Evolutionary conservation across 495 filamentous ascomycete genomes (phyloP), one percentile per base, ranked within the genome.

Genomic region (Neurospora pannonica): DNA sequence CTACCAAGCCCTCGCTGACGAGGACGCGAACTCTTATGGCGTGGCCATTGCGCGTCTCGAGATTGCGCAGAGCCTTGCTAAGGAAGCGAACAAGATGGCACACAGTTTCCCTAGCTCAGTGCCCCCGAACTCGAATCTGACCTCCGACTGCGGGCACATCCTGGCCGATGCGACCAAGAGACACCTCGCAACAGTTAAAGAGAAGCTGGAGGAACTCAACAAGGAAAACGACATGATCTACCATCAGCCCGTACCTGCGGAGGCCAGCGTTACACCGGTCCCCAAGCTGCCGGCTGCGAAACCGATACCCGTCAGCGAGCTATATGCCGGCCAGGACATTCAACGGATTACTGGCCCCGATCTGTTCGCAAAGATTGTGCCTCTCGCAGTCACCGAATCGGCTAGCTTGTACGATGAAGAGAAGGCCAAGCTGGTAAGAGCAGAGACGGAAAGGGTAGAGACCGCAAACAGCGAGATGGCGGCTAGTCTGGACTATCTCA

Each of bases 171-270:
- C 97, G 38, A 92, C 92, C 48, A 97, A 92, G 81, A 88, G 93
- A 73, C 95, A 98, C 76, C 85, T 93, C 13, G 85, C 90, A 0
- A 92, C 90, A 43, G 90, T 97, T 21, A 92, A 97, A 81, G 91
- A 96, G 71, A 92, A 90, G 78, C 85, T 97, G 34, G 83, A 84
- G 13, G 90, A 92, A 72, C 87, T 93, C 75, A 86, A 88, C 73
- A 97, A 98, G 76, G 96, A 99, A 81, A 99, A 99, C 79, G 96
- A 99, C 79, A 97, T 95, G 80, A 98, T 99, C 78, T 99, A 98
- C 78, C 96, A 99, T 81, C 94, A 98, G 75, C 90, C 90, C 0
- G 90, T 99, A 21, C 95, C 96, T 0, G 90, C 89, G 19, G 95
- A 97, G 81, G 92, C 93, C 15, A 89, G 89, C 60, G 86, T 99